Evolutionary conservation across 495 filamentous ascomycete species (phyloP).

Genomic region (Tuber melanosporum): DNA sequence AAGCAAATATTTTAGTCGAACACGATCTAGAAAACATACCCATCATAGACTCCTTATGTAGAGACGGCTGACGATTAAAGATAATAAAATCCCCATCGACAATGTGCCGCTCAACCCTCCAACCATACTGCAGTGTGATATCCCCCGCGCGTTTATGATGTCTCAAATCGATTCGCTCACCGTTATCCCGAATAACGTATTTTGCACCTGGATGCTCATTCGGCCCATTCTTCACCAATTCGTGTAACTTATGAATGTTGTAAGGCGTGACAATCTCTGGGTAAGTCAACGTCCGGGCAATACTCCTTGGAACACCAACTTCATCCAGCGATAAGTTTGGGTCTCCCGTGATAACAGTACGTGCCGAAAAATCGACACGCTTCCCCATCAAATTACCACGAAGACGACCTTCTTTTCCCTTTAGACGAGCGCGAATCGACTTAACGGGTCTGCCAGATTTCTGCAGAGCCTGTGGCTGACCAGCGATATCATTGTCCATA

Average conservation of each 20-base stretch:
- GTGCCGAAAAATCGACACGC: constrained; percentile 97
- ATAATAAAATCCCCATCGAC: constrained; percentile 95
- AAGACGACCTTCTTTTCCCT: constrained; percentile 96
- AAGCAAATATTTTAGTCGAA: constrained; percentile 6
- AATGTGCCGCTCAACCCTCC: constrained; percentile 96
- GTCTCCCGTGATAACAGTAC: constrained; percentile 98
- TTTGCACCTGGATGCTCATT: constrained; percentile 91
- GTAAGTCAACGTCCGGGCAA: constrained; percentile 84
- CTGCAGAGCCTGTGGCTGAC: constrained; percentile 88
- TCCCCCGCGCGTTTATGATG: constrained; percentile 79
- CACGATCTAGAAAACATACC: constrained; percentile 45
- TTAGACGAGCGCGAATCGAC: constrained; percentile 88
- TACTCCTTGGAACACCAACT: constrained; percentile 87
- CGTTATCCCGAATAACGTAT: constrained; percentile 87
- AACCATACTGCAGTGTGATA: constrained; percentile 83
- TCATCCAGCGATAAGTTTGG: constrained; percentile 93
- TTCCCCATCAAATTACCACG: constrained; percentile 99
- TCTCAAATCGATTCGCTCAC: constrained; percentile 86
- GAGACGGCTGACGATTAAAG: constrained; percentile 97
- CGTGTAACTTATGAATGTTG: constrained; percentile 87
- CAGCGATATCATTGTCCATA: constrained; percentile 99
- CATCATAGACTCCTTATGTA: constrained; percentile 99
- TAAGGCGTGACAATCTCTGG: constrained; percentile 96
- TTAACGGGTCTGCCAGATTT: constrained; percentile 96
- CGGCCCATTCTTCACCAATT: constrained; percentile 84